Conservation (phyloP, 2,329 filamentous ascomycete species). For the Thelonectria rubi region DNA sequence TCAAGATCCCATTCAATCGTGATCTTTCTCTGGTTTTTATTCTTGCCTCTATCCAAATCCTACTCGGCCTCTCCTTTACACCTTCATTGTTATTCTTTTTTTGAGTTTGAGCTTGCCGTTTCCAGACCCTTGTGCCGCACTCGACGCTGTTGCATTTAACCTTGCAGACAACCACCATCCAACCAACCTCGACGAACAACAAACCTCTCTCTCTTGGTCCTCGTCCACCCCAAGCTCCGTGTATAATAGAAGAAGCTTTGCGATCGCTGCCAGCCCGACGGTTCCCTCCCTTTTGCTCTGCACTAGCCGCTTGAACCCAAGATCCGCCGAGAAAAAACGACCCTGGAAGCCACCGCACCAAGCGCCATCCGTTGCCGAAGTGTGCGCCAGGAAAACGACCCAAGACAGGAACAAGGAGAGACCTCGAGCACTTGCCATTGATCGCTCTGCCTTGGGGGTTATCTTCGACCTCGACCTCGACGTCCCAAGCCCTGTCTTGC, state of each 20-base stretch:
- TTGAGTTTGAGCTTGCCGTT: constrained; percentile 30
- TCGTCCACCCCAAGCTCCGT: neutral
- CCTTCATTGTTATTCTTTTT: constrained; percentile 10
- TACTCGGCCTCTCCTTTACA: constrained; percentile 23
- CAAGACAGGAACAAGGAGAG: no score
- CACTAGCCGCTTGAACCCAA: constrained; percentile 15
- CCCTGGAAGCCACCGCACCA: no score
- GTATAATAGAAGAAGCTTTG: constrained; percentile 28
- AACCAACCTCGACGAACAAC: constrained; percentile 10
- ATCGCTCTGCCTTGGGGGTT: no score
- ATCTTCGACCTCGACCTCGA: no score
- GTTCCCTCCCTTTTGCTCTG: constrained; percentile 15
- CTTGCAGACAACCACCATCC: constrained; percentile 5
- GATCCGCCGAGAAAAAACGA: constrained; percentile 14
- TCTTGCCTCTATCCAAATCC: constrained; percentile 31
- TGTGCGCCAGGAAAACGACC: no score
- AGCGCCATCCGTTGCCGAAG: no score
- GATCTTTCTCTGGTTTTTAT: constrained; percentile 30
- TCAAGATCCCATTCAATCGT: constrained; percentile 36
- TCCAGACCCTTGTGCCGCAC: constrained; percentile 16
- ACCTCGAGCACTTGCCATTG: no score
- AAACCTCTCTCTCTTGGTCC: neutral
- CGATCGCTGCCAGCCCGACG: constrained; percentile 11
- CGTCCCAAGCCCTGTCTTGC: no score
- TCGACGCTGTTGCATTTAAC: constrained; percentile 11